Base-by-base conservation (phyloP, 306 rosid genomes). In the Cucurbita moschata region DNA sequence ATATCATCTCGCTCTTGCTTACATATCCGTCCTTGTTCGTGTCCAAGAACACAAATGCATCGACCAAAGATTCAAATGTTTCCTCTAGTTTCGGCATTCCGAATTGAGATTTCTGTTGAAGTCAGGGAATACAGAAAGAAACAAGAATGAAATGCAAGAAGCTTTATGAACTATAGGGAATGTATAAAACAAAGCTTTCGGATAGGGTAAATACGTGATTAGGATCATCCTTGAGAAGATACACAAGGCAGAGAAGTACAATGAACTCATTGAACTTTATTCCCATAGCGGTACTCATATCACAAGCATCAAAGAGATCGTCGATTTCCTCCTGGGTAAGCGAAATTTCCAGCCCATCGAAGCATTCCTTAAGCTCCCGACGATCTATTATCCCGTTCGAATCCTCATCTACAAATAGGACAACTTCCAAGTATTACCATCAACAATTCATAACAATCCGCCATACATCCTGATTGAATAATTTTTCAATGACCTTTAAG, bases 21-120 rank as follows among this genome's bases (percentile, higher is more conserved):
- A 90, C 97, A 76, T 90, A 87, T 52, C 97, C 97, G 66, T 94
- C 98, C 84, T 75, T 90, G 63, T 94, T 94, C 84, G 87, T 90
- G 86, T 94, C 98, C 89, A 94, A 87, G 87, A 94, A 94, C 61
- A 87, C 95, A 61, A 94, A 94, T 39, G 97, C 82, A 75, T 94
- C 89, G 21, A 94, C 96, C 88, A 94, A 78, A 19, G 95, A 87
- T 79, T 94, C 97, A 2, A 94, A 90, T 44, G 97, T 94, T 75
- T 85, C 82, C 91, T 89, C 96, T 81, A 90, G 82, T 75, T 86
- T 77, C 4, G 97, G 96, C 86, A 89, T 80, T 19, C 89, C 94
- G 42, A 82, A 59, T 79, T 77, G 74, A 63, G 87, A 81, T 86
- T 94, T 94, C 96, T 94, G 76, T 77, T 39, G 23, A 78, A 74